phyloP scores from a whole-genome alignment of 441 rosid genomes.

The Erodium moschatum region DNA sequence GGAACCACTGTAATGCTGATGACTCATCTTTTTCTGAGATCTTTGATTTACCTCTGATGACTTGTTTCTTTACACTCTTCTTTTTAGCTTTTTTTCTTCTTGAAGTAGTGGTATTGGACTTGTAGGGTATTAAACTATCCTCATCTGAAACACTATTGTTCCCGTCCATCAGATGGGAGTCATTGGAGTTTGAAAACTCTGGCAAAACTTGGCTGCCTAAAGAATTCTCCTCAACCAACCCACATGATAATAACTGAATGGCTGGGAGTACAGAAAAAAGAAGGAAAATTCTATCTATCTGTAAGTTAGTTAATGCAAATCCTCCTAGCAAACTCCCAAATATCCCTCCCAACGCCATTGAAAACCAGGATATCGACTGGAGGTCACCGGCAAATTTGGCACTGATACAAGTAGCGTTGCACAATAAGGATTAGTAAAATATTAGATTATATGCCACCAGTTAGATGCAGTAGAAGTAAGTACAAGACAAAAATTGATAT shows the following conservation, averaged over 20 bases:
- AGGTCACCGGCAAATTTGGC: conserved; percentile 89
- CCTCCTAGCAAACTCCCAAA: conserved; percentile 89
- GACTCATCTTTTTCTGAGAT: conserved; percentile 28
- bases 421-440: background rate
- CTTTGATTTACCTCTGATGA: conserved; percentile 24
- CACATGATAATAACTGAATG: conserved; percentile 64
- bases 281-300: conserved; percentile 61
- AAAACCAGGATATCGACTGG: conserved; percentile 78
- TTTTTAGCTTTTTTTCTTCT: conserved; percentile 69
- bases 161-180: conserved; percentile 33
- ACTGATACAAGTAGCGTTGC: conserved; percentile 32
- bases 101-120: conserved; percentile 27
- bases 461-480: background rate
- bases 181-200: conserved; percentile 26
- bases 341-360: conserved; percentile 87
- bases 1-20: conserved; percentile 36
- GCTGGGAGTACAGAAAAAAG: conserved; percentile 64
- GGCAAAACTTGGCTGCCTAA: conserved; percentile 24
- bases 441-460: background rate
- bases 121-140: conserved; percentile 31
- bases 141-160: conserved; percentile 26
- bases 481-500: background rate
- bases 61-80: conserved; percentile 31
- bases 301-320: conserved; percentile 59
- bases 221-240: conserved; percentile 54